Evolutionary conservation across 768 basidiomycete genomes (phyloP).

Genomic region (Nidularia pulvinata): DNA sequence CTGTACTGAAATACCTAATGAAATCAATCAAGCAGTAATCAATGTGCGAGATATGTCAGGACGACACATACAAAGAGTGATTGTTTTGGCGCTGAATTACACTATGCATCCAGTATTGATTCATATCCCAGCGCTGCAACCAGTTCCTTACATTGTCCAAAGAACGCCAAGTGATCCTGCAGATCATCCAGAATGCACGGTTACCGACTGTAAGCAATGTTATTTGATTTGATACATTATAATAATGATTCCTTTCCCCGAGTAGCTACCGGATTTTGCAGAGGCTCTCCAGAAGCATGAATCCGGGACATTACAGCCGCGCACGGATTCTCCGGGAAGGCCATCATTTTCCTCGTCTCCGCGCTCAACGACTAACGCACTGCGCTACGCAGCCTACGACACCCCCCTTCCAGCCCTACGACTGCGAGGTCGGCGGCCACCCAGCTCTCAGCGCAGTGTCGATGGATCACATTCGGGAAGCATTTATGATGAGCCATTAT

Average conservation of each 20-base stretch:
- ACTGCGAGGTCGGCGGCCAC: conserved; percentile 28
- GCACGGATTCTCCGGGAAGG: conserved; percentile 3
- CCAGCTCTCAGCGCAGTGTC: conserved; percentile 18
- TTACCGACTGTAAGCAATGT: conserved; percentile 53
- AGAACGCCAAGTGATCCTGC: conserved; percentile 41
- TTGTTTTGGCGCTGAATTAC: conserved; percentile 7
- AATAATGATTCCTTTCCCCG: conserved; percentile 3
- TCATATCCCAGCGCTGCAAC: conserved; percentile 56
- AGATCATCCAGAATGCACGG: conserved; percentile 44
- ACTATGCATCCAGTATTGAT: conserved; percentile 3
- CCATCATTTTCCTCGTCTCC: conserved; percentile 7
- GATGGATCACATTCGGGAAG: conserved; percentile 34
- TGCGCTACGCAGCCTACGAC: conserved; percentile 75
- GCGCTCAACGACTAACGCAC: conserved; percentile 28
- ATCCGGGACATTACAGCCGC: conserved; percentile 8
- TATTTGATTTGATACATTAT: neutral
- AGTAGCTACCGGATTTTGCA: conserved; percentile 74
- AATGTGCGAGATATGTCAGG: conserved; percentile 41
- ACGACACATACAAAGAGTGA: conserved; percentile 59
- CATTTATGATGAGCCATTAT: conserved; percentile 19
- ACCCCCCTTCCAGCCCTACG: conserved; percentile 52
- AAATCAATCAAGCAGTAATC: conserved; percentile 39
- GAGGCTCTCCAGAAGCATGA: conserved; percentile 40
- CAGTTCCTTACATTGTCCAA: conserved; percentile 57
- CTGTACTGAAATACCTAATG: conserved; percentile 51